phyloP scores from a whole-genome alignment of 2,329 filamentous ascomycete genomes.

The Fonsecaea multimorphosa region DNA sequence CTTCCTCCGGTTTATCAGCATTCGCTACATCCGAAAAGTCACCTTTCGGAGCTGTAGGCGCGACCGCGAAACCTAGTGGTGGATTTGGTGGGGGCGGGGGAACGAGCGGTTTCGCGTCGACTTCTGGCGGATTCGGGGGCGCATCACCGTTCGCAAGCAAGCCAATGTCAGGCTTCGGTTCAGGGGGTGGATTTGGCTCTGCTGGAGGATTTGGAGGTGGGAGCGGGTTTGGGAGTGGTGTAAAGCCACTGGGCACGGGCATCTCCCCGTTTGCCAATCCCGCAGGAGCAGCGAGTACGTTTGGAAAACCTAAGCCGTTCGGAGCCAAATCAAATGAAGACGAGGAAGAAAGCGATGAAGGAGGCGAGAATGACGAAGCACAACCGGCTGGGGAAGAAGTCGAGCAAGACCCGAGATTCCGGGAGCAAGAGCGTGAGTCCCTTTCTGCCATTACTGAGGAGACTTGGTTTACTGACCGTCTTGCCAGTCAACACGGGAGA shows the following conservation, averaged over 20 bases:
- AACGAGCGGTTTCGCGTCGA: constrained; percentile 43
- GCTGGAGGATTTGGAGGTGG: constrained; percentile 47
- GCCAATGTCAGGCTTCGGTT: constrained; percentile 47
- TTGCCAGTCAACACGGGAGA: constrained; percentile 81
- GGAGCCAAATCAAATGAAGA: constrained; percentile 69
- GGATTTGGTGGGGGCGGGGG: constrained; percentile 38
- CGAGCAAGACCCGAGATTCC: constrained; percentile 56
- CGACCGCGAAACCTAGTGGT: constrained; percentile 49
- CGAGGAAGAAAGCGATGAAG: constrained; percentile 55
- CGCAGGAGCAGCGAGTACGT: constrained; percentile 53
- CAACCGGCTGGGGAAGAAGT: constrained; percentile 69
- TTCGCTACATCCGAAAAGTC: constrained; percentile 67
- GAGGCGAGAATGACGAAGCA: constrained; percentile 54
- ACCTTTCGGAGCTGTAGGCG: constrained; percentile 62
- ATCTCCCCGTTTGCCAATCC: constrained; percentile 74
- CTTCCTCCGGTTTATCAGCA: constrained; percentile 70
- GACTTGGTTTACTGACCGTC: constrained; percentile 41
- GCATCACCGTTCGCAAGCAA: constrained; percentile 43
- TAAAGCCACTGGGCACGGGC: constrained; percentile 49
- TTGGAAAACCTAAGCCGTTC: constrained; percentile 64
- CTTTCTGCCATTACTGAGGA: not conserved
- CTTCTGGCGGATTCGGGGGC: constrained; percentile 39
- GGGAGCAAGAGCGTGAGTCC: constrained; percentile 69
- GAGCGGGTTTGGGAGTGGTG: constrained; percentile 48
- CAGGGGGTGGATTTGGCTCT: constrained; percentile 45